Evolutionary conservation across 768 basidiomycete species (phyloP), one percentile per base, ranked within the genome.

Genomic region (Tubosaeta sp.): DNA sequence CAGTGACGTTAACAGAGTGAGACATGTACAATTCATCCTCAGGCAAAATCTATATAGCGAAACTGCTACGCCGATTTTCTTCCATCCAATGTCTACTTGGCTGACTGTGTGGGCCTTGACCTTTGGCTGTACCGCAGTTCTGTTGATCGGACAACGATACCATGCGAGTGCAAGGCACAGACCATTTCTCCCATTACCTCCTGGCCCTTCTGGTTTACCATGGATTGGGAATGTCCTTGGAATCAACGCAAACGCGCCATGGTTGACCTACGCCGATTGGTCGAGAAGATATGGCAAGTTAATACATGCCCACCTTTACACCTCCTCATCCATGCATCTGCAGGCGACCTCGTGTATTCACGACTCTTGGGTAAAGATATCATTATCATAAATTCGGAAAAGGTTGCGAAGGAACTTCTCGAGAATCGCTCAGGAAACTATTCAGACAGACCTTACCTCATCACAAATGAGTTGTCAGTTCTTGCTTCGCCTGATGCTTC

Each of bases 361-460:
- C 50, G 51, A 2, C 38, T 56, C 12, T 25, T 56, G 14, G 30
- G 36, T 1, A 38, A 51, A 7, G 44, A 52, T 16, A 44, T 68
- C 22, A 57, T 72, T 47, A 51, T 74, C n/a, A 51, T 75, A 39
- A 73, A 71, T 53, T 67, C 64, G 10, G 48, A 60, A 18, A 63
- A 69, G 32, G 59, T 66, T 16, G 65, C 68, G 3, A 64, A 64
- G 24, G 72, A 71, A 9, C 59, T 76, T 6, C 62, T 76, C n/a
- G 69, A 73, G 35, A 68, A 68, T 38, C 60, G 70, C 12, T 71
- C 71, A 1, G 53, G 61, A 6, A 71, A 69, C 6, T 76, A 76
- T 56, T 74, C 75, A 6, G 50, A 52, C 35, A 38, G 57, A 14
- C 57, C 54, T 6, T 41, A 32, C 19, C 42, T 58, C 16, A 19